A percentile compares a stretch with the other conserved stretches of the same genome.
phyloP scores from a whole-genome alignment of 805 yeast genomes.

The Yarrowia bubula region DNA sequence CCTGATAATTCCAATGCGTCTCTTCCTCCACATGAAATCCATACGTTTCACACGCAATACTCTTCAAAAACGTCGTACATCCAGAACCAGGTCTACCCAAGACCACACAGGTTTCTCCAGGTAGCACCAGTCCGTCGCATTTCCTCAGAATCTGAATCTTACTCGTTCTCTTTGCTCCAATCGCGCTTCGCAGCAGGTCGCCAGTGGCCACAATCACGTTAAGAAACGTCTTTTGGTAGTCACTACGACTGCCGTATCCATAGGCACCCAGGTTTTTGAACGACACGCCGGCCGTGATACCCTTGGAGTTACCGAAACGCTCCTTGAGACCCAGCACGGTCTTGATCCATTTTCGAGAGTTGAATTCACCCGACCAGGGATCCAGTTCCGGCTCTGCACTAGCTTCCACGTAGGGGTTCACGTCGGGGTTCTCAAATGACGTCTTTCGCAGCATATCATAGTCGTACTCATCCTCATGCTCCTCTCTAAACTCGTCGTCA shows the following conservation, averaged over 20 bases:
- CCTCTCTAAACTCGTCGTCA: conserved; percentile 22
- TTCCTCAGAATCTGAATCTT: conserved; percentile 47
- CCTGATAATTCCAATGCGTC: conserved; percentile 49
- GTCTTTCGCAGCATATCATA: conserved; percentile 16
- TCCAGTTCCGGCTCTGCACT: conserved; percentile 49
- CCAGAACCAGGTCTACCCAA: conserved; percentile 80
- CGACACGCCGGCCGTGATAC: conserved; percentile 54
- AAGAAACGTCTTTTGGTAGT: conserved; percentile 59
- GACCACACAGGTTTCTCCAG: conserved; percentile 68
- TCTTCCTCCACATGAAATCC: conserved; percentile 53
- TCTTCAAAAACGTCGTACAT: conserved; percentile 62
- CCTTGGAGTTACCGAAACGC: conserved; percentile 35
- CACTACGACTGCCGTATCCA: conserved; percentile 61
- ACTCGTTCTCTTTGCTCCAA: conserved; percentile 36
- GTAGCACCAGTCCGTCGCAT: conserved; percentile 55
- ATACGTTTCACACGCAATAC: conserved; percentile 45
- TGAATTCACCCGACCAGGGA: conserved; percentile 57
- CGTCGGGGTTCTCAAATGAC: conserved; percentile 14
- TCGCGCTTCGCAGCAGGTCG: conserved; percentile 34
- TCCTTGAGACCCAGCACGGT: conserved; percentile 48
- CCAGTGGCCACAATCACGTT: conserved; percentile 48
- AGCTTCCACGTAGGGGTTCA: conserved; percentile 35
- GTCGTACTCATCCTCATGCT: conserved; percentile 25
- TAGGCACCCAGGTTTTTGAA: conserved; percentile 58
- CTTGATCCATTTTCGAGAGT: conserved; percentile 61